phyloP scores from a whole-genome alignment of 2,329 filamentous ascomycete genomes.

The Penicillium sp. region DNA sequence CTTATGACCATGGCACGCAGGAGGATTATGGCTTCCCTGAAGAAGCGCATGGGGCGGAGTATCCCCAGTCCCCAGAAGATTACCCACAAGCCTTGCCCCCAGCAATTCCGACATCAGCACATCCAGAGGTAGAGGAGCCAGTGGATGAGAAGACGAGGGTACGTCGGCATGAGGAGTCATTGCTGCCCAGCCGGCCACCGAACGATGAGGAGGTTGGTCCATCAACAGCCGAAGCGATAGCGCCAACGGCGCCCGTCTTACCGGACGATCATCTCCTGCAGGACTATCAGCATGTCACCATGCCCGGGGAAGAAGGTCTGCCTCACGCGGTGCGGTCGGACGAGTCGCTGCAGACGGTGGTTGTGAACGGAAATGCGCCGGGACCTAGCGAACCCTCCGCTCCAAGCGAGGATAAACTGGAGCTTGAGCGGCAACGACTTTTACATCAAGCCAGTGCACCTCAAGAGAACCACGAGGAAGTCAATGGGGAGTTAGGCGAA shows the following conservation, averaged over 20 bases:
- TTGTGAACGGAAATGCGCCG: conserved; percentile 36
- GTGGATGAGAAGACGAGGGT: conserved; percentile 78
- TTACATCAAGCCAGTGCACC: conserved; percentile 60
- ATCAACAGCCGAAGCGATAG: conserved; percentile 37
- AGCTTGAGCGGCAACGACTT: conserved; percentile 63
- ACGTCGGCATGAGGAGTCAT: conserved; percentile 66
- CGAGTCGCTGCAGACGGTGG: conserved; percentile 29
- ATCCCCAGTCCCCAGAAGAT: conserved; percentile 23
- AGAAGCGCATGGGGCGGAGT: conserved; percentile 1
- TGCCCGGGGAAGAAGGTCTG: conserved; percentile 16
- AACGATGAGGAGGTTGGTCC: conserved; percentile 42
- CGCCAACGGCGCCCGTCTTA: conserved; percentile 43
- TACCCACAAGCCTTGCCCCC: conserved; percentile 22
- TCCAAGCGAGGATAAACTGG: conserved; percentile 66
- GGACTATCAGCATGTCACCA: conserved; percentile 34
- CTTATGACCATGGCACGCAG: conserved; percentile 20
- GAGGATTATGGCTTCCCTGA: conserved; percentile 9
- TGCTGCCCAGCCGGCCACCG: conserved; percentile 76
- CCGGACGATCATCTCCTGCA: conserved; percentile 51
- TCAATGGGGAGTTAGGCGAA: conserved; percentile 14
- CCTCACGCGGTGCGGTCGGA: conserved; percentile 25
- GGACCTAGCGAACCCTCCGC: conserved; percentile 36
- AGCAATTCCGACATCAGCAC: conserved; percentile 28
- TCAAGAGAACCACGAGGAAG: conserved; percentile 18
- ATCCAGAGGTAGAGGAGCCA: conserved; percentile 53